These are phyloP conservation scores for Glebionis coronaria DNA, from an alignment of 129 eudicot species.

Conservation along the genomic window DNA sequence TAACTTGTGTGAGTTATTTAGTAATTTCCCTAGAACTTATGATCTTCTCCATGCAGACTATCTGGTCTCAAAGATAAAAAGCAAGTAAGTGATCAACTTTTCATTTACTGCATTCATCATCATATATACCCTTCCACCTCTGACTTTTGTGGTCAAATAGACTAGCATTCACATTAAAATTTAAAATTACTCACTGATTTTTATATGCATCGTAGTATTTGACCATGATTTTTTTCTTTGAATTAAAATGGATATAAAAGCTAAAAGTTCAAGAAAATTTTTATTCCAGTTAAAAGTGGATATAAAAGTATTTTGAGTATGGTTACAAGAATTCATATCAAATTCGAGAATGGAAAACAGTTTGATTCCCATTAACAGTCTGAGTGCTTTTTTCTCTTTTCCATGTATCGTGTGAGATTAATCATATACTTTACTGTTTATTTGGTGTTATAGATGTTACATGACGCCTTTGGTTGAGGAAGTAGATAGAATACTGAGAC, in stretches of 20 bases:
- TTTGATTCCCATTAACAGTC: neutral
- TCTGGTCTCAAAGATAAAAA: neutral
- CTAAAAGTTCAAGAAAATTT: neutral
- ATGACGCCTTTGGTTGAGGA: neutral
- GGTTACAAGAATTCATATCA: neutral
- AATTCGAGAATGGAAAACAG: neutral
- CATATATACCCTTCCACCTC: too few relatives aligned
- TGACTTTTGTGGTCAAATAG: neutral
- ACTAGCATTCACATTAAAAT: neutral
- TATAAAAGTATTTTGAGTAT: too few relatives aligned
- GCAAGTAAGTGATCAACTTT: too few relatives aligned
- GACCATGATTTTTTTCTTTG: too few relatives aligned
- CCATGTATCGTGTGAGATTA: neutral
- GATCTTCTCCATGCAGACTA: too few relatives aligned
- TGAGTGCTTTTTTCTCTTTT: neutral
- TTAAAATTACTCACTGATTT: neutral
- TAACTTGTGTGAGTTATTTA: neutral
- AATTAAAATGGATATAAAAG: too few relatives aligned
- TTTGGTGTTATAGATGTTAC: neutral
- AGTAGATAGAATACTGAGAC: neutral
- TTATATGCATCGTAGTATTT: too few relatives aligned
- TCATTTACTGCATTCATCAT: too few relatives aligned
- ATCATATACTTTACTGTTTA: neutral
- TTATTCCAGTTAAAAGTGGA: too few relatives aligned
- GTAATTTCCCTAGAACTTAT: neutral